Conservation (phyloP, 2,329 filamentous ascomycete species). For the Corynespora cassiicola region DNA sequence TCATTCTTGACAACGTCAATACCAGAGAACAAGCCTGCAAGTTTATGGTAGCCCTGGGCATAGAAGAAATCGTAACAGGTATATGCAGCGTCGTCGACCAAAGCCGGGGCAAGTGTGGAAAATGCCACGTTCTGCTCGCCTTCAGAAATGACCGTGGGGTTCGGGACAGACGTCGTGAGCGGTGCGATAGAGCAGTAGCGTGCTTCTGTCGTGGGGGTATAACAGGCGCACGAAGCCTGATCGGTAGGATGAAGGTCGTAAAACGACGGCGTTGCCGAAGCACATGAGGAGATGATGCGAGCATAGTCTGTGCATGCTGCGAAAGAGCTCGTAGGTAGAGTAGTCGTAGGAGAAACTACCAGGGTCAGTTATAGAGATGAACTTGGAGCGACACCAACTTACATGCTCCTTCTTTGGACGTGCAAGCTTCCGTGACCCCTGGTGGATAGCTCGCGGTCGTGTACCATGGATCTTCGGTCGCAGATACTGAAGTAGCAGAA, state of each 20-base stretch:
- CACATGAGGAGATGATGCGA: conserved; percentile 10
- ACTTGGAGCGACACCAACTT: neutral
- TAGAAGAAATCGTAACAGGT: conserved; percentile 11
- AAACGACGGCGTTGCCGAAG: conserved; percentile 12
- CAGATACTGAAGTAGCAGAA: too few species aligned
- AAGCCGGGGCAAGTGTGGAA: conserved; percentile 3
- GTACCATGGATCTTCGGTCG: too few species aligned
- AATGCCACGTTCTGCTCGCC: conserved; percentile 2
- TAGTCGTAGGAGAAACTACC: conserved; percentile 13
- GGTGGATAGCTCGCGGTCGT: too few species aligned
- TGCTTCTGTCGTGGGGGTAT: conserved; percentile 1
- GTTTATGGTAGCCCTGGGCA: conserved; percentile 10
- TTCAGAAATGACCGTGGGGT: neutral
- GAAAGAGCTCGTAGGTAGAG: conserved; percentile 10
- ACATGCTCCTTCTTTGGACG: neutral
- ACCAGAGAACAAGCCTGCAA: conserved; percentile 5
- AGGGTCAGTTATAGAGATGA: neutral
- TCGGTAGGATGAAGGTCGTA: conserved; percentile 11
- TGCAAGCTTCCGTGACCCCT: conserved; percentile 3
- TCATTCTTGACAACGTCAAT: conserved; percentile 1
- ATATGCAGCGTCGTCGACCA: conserved; percentile 13
- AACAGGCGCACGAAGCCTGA: conserved; percentile 20
- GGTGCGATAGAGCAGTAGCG: neutral
- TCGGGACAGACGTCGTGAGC: neutral
- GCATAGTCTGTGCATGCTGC: conserved; percentile 20